phyloP scores from a whole-genome alignment of 2,329 filamentous ascomycete species.

The Diaporthe destruens region DNA sequence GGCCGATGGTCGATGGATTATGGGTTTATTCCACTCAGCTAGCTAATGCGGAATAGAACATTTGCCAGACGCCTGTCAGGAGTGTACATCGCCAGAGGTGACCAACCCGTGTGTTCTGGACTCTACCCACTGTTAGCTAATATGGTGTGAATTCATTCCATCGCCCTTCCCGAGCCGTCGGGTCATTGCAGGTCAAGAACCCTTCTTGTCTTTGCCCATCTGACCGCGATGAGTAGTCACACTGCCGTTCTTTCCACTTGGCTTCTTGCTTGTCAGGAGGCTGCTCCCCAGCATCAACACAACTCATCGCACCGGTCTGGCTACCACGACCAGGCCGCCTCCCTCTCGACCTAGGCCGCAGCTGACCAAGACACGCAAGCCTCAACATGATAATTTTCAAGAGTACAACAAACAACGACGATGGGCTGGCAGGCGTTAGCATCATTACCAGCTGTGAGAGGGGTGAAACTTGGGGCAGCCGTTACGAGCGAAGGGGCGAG shows the following conservation, averaged over 20 bases:
- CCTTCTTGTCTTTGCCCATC: neutral
- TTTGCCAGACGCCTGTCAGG: neutral
- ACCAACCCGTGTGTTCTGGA: neutral
- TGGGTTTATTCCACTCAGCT: constrained; percentile 18
- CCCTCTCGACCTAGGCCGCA: neutral
- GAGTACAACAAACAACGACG: constrained; percentile 65
- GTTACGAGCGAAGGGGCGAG: constrained; percentile 63
- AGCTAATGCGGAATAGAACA: constrained; percentile 23
- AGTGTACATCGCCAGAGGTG: neutral
- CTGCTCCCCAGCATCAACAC: neutral
- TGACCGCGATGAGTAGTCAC: neutral
- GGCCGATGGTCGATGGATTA: neutral
- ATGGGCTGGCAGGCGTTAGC: constrained; percentile 76
- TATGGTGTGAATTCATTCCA: neutral
- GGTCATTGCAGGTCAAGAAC: neutral
- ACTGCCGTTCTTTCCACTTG: too few species aligned
- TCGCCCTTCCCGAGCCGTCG: neutral
- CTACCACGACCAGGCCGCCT: neutral
- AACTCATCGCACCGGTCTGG: neutral
- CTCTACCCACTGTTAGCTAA: neutral
- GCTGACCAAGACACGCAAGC: neutral
- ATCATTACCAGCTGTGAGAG: constrained; percentile 67
- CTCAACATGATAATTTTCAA: constrained; percentile 42
- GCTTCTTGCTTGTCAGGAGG: neutral
- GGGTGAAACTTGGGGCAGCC: constrained; percentile 77